These are phyloP conservation scores for Echites panduratus DNA, from an alignment of 257 asterid species.

Conservation along the genomic window DNA sequence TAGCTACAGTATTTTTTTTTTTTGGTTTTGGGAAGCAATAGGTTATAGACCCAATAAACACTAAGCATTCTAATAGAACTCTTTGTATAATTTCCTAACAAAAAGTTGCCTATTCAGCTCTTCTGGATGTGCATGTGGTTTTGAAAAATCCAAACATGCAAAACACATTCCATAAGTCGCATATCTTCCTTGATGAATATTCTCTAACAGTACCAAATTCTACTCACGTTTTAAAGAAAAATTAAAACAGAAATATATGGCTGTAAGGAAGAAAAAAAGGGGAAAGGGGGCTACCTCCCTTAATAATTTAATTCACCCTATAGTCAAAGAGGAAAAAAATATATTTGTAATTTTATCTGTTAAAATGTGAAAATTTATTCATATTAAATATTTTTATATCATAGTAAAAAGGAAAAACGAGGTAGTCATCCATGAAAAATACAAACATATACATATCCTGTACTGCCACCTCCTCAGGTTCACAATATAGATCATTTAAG, in stretches of 20 bases:
- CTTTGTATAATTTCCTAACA: neutral
- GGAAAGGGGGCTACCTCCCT: too few relatives aligned
- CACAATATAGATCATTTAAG: too few relatives aligned
- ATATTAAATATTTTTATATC: too few relatives aligned
- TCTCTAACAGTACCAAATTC: neutral
- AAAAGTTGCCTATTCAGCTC: neutral
- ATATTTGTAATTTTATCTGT: neutral
- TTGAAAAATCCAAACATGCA: neutral
- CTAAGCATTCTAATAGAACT: neutral
- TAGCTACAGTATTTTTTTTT: neutral
- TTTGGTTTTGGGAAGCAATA: neutral
- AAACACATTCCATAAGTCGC: neutral
- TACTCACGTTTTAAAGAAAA: neutral
- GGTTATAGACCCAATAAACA: neutral
- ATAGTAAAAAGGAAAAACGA: neutral
- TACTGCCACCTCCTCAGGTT: too few relatives aligned
- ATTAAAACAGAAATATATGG: neutral
- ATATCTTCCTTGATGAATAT: neutral
- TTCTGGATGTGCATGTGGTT: neutral
- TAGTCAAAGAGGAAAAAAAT: too few relatives aligned
- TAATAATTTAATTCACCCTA: neutral
- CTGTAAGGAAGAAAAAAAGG: neutral
- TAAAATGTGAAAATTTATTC: neutral
- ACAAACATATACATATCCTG: neutral
- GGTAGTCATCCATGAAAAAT: neutral